phyloP scores from a whole-genome alignment of 2,329 filamentous ascomycete species.

The Hypomyces perniciosus region DNA sequence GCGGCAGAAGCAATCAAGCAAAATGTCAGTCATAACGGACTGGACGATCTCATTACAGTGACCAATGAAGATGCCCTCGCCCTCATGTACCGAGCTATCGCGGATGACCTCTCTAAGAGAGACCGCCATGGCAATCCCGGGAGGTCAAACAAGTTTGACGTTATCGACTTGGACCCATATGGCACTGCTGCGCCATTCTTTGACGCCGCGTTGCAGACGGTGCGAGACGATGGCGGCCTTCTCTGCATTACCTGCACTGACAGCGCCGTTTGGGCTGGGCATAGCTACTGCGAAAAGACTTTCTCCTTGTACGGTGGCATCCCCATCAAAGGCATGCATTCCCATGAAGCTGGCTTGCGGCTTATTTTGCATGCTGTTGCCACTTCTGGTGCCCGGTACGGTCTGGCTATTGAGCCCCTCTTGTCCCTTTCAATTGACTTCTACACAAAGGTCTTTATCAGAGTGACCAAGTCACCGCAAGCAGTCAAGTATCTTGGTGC shows the following conservation, averaged over 20 bases:
- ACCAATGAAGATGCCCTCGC: slow-evolving; percentile 77
- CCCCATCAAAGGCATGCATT: slow-evolving; percentile 76
- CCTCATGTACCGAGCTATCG: slow-evolving; percentile 78
- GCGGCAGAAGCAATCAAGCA: slow-evolving; percentile 75
- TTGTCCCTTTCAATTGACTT: slow-evolving; percentile 94
- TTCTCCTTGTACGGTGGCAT: slow-evolving; percentile 90
- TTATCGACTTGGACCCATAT: slow-evolving; percentile 95
- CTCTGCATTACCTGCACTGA: slow-evolving; percentile 96
- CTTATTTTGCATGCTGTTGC: slow-evolving; percentile 80
- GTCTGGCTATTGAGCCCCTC: slow-evolving; percentile 81
- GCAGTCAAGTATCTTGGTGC: slow-evolving; percentile 86
- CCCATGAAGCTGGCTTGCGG: slow-evolving; percentile 83
- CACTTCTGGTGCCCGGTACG: slow-evolving; percentile 74
- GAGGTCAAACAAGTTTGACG: slow-evolving; percentile 64
- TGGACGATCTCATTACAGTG: slow-evolving; percentile 64
- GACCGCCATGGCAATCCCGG: slow-evolving; percentile 34
- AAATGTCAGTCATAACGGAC: slow-evolving; percentile 78
- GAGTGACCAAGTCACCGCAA: slow-evolving; percentile 69
- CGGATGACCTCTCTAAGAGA: slow-evolving; percentile 42
- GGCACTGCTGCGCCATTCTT: slow-evolving; percentile 90
- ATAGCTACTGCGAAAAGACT: slow-evolving; percentile 89
- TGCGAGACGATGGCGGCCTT: slow-evolving; percentile 78
- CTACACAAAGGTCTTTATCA: slow-evolving; percentile 84
- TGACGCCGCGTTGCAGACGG: slow-evolving; percentile 80
- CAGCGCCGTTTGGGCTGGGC: slow-evolving; percentile 88